Evolutionary conservation across 345 rosid species (phyloP).

Genomic region (Passiflora organensis): DNA sequence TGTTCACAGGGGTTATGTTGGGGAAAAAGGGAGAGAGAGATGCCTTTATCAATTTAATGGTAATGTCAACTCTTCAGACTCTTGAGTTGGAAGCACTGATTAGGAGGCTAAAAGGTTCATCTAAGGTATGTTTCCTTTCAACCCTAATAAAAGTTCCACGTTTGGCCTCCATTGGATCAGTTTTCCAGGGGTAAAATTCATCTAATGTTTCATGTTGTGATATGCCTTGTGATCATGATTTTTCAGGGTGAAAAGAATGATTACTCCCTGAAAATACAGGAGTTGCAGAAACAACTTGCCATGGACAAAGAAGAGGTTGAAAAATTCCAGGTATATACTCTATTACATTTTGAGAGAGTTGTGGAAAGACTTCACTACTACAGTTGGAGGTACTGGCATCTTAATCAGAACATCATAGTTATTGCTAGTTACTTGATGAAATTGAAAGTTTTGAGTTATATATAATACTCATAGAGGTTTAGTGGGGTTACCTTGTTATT

Average conservation of each 20-base stretch:
- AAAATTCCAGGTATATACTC: constrained; percentile 56
- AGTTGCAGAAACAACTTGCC: constrained; percentile 75
- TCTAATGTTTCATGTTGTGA: constrained; percentile 12
- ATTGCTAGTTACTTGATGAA: neutral
- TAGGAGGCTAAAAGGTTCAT: constrained; percentile 51
- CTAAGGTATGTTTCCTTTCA: constrained; percentile 44
- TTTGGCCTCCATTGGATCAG: neutral
- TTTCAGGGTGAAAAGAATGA: constrained; percentile 73
- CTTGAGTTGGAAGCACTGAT: constrained; percentile 71
- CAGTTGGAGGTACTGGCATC: neutral
- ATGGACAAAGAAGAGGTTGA: constrained; percentile 86
- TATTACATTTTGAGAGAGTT: too few species aligned
- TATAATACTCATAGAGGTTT: neutral
- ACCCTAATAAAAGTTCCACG: neutral
- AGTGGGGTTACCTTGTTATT: neutral
- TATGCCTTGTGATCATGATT: neutral
- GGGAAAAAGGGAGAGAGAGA: neutral
- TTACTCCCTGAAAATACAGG: constrained; percentile 72
- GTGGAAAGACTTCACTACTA: too few species aligned
- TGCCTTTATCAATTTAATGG: neutral
- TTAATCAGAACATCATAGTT: neutral
- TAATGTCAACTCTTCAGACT: constrained; percentile 40
- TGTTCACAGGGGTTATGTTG: neutral
- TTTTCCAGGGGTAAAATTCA: constrained; percentile 2
- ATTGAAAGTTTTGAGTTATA: neutral